Conservation (phyloP, 73 alveolate species). For the Tetrahymena thermophila region DNA sequence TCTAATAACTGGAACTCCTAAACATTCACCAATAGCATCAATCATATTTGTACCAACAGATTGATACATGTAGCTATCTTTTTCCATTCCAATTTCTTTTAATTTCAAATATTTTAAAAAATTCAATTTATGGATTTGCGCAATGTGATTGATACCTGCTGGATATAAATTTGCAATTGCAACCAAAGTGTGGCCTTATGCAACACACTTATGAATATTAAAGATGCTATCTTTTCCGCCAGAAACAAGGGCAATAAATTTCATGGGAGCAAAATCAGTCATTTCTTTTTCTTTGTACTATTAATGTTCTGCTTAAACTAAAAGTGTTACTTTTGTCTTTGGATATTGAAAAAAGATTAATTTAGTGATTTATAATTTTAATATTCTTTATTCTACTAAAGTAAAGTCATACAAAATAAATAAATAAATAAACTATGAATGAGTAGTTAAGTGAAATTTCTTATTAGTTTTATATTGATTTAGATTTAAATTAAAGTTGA, state of each 20-base stretch:
- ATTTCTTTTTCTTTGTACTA: background rate
- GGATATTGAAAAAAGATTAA: background rate
- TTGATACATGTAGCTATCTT: conserved; percentile 92
- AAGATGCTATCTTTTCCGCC: conserved; percentile 62
- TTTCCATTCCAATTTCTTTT: conserved; percentile 45
- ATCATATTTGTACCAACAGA: conserved; percentile 87
- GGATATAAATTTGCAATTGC: conserved; percentile 85
- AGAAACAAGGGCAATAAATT: conserved; percentile 40
- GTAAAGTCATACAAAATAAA: background rate
- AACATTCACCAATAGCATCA: conserved; percentile 82
- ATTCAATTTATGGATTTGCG: background rate
- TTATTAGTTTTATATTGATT: background rate
- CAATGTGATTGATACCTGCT: background rate
- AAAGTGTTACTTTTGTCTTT: background rate
- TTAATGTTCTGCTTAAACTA: background rate
- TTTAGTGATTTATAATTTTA: background rate
- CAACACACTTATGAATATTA: conserved; percentile 69
- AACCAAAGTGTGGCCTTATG: conserved; percentile 76
- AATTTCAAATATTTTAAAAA: too few species aligned
- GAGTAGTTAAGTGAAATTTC: background rate
- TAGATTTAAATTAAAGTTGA: background rate
- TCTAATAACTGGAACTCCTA: conserved; percentile 69
- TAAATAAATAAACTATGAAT: background rate
- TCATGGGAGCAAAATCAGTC: conserved; percentile 9
- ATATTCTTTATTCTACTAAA: background rate